Conservation (phyloP, 352 stramenopile species). For the Phytophthora uliginosa region DNA sequence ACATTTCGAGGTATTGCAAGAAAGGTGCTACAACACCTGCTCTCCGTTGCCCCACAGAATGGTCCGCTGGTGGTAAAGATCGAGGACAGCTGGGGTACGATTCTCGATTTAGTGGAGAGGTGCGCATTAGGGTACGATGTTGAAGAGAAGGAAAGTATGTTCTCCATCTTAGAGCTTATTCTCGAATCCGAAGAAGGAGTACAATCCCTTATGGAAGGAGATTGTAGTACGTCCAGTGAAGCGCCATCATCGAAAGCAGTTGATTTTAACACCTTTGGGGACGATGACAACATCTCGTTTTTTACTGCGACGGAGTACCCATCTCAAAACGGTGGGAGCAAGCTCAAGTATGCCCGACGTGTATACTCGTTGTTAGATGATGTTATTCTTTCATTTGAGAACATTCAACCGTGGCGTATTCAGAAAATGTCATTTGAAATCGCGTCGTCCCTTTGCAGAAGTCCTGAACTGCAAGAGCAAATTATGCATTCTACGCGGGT, state of each 20-base stretch:
- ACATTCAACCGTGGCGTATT: constrained; percentile 83
- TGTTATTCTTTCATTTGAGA: constrained; percentile 76
- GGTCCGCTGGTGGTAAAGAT: constrained; percentile 49
- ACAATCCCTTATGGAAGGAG: constrained; percentile 42
- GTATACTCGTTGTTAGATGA: constrained; percentile 73
- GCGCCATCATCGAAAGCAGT: constrained; percentile 36
- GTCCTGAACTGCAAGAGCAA: constrained; percentile 63
- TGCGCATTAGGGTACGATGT: constrained; percentile 52
- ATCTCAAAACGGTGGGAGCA: constrained; percentile 45
- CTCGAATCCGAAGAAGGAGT: constrained; percentile 61
- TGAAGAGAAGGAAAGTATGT: constrained; percentile 60
- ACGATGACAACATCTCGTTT: constrained; percentile 62
- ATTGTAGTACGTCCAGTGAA: constrained; percentile 3
- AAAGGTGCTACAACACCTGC: constrained; percentile 49
- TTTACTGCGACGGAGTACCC: constrained; percentile 66
- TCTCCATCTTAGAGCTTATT: constrained; percentile 62
- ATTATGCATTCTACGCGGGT: constrained; percentile 72
- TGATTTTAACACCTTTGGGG: constrained; percentile 46
- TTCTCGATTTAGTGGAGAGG: constrained; percentile 60
- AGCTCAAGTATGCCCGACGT: constrained; percentile 49
- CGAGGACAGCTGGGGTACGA: constrained; percentile 54
- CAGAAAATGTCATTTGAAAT: constrained; percentile 85
- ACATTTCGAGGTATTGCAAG: constrained; percentile 43
- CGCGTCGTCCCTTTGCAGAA: constrained; percentile 72
- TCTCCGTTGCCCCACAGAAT: constrained; percentile 63